Conservation (phyloP, 805 yeast species). For the Lachancea thermotolerans region DNA sequence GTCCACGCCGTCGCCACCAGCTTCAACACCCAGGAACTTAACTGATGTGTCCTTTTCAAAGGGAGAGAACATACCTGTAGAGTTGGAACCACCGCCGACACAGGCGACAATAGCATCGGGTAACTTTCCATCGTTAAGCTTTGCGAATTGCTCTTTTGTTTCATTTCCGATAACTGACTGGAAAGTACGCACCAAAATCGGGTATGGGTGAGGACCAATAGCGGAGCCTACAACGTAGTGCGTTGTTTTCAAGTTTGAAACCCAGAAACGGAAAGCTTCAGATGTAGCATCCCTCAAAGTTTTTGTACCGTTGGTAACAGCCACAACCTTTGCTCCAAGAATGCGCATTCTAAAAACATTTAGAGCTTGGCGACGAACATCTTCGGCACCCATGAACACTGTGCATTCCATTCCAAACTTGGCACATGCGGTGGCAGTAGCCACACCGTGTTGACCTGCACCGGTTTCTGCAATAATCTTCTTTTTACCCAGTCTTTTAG, state of each 20-base stretch:
- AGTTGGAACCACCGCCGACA: slow-evolving; percentile 98
- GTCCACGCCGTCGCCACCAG: slow-evolving; percentile 96
- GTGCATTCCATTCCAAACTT: slow-evolving; percentile 90
- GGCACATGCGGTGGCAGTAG: slow-evolving; percentile 89
- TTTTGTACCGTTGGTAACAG: slow-evolving; percentile 90
- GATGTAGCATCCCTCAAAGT: slow-evolving; percentile 97
- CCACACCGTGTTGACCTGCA: slow-evolving; percentile 93
- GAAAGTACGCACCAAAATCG: slow-evolving; percentile 95
- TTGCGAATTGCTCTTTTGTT: slow-evolving; percentile 83
- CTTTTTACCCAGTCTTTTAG: slow-evolving; percentile 69
- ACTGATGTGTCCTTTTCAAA: slow-evolving; percentile 78
- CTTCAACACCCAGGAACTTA: slow-evolving; percentile 87
- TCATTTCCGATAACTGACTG: slow-evolving; percentile 95
- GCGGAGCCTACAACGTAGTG: slow-evolving; percentile 98
- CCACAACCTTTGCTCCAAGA: slow-evolving; percentile 90
- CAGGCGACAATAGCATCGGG: slow-evolving; percentile 97
- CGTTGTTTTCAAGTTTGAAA: slow-evolving; percentile 73
- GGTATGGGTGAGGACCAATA: slow-evolving; percentile 99
- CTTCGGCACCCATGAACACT: slow-evolving; percentile 98
- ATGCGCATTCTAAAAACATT: slow-evolving; percentile 97
- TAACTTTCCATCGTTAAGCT: slow-evolving; percentile 68
- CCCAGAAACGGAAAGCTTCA: slow-evolving; percentile 96
- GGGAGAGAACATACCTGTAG: slow-evolving; percentile 93
- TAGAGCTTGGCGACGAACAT: slow-evolving; percentile 95
- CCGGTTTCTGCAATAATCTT: slow-evolving; percentile 85